Evolutionary conservation across 148 eudicot genomes (phyloP), one percentile per base, ranked within the genome.

Genomic region (Simmondsia chinensis): DNA sequence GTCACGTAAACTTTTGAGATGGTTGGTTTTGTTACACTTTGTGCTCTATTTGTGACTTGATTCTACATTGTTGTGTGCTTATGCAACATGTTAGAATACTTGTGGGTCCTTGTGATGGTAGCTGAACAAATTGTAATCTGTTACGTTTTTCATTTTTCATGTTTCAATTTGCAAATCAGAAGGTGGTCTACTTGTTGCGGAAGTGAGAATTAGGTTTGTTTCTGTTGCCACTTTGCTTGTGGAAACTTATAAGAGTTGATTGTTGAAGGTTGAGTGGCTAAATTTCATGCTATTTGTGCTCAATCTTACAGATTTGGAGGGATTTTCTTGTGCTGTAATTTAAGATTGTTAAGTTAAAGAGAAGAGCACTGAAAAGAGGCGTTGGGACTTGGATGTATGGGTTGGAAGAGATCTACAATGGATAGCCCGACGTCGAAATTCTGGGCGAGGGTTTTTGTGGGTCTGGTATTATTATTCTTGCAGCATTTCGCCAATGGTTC

Each of bases 301-400:
- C 25, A 24, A 19, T 21, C 39, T 47, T 26, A 37, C 50, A 40
- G 54, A 63, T 65, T 59, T 43, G 24, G 39, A 38, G 41, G 15
- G 20, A 28, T n/a, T 49, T 21, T 12, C 18, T 34, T 44, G 2
- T 14, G 18, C 6, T 43, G 15, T 26, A 31, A 33, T 55, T 56
- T 33, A 36, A 38, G 43, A 41, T 28, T 64, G 32, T 17, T 11
- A 21, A 40, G 34, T n/a, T n/a, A n/a, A 33, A 38, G 37, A 45
- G 37, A 22, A 59, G 64, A 49, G 63, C 43, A 50, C 41, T 51
- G 30, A 47, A 11, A 10, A 33, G n/a, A 21, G 32, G 50, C 50
- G 51, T 41, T 38, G 49, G 21, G 46, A 33, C 10, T 60, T 60
- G 58, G 67, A 70, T 63, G 70, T 65, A 82, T 82, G 86, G 70